phyloP scores from a whole-genome alignment of 2,329 filamentous ascomycete genomes.

The Trichoderma simmonsii region DNA sequence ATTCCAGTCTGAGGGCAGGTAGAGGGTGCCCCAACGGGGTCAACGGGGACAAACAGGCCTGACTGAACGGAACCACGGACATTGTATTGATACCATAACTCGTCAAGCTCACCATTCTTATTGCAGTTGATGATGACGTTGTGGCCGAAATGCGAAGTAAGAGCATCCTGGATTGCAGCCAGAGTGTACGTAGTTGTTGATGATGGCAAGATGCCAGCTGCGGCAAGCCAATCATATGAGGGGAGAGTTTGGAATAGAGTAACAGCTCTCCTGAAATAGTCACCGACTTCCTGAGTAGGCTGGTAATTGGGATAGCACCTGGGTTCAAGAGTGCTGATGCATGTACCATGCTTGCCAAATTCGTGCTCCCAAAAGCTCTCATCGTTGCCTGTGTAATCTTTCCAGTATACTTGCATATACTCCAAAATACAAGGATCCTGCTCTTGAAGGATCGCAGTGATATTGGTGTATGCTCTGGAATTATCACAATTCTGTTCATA shows the following conservation, averaged over 20 bases:
- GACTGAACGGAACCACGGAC: constrained; percentile 54
- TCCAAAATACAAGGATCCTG: constrained; percentile 52
- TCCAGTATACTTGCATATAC: constrained; percentile 71
- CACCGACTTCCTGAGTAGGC: constrained; percentile 60
- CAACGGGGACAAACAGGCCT: constrained; percentile 56
- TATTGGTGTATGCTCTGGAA: constrained; percentile 60
- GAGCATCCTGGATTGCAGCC: constrained; percentile 54
- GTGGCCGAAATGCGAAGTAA: constrained; percentile 52
- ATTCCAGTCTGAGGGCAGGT: constrained; percentile 61
- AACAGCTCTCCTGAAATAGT: constrained; percentile 66
- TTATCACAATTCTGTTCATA: constrained; percentile 65
- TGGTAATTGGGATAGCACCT: constrained; percentile 62
- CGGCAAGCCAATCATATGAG: constrained; percentile 59
- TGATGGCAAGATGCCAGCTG: constrained; percentile 57
- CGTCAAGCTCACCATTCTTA: constrained; percentile 41
- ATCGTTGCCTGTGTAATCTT: constrained; percentile 62
- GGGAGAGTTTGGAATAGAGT: constrained; percentile 63
- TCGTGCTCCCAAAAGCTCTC: constrained; percentile 71
- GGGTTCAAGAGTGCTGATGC: constrained; percentile 65
- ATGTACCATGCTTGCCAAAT: constrained; percentile 70
- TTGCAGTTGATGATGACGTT: constrained; percentile 57
- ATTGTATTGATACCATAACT: constrained; percentile 63
- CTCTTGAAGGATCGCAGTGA: constrained; percentile 59
- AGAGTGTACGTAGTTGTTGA: constrained; percentile 55
- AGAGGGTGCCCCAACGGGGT: constrained; percentile 54